Conservation (phyloP, 2,329 filamentous ascomycete genomes). For the Ascochyta fabae region DNA sequence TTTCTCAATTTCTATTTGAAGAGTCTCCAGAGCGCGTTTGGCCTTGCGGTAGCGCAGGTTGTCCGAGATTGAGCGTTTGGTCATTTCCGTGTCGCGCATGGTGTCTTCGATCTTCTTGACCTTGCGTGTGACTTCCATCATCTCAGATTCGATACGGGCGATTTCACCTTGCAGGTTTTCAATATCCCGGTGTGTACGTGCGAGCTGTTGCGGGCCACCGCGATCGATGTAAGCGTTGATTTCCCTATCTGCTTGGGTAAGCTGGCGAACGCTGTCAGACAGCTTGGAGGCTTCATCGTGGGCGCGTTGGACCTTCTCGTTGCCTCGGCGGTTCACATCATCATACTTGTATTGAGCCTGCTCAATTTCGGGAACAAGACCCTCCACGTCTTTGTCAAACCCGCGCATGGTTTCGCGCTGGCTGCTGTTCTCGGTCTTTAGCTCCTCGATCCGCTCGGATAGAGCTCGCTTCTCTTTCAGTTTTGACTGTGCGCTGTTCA, state of each 20-base stretch:
- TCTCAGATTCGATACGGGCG: conserved; percentile 69
- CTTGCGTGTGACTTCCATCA: conserved; percentile 68
- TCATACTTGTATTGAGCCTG: conserved; percentile 79
- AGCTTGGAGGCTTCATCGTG: conserved; percentile 74
- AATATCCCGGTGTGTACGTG: conserved; percentile 72
- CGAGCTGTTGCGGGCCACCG: conserved; percentile 75
- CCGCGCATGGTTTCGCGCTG: conserved; percentile 73
- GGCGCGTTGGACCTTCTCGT: conserved; percentile 73
- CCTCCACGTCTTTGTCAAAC: conserved; percentile 75
- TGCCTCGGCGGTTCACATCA: conserved; percentile 74
- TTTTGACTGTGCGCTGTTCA: conserved; percentile 73
- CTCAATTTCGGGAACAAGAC: conserved; percentile 75
- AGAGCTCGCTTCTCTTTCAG: conserved; percentile 82
- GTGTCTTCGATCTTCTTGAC: conserved; percentile 81
- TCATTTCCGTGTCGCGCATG: conserved; percentile 78
- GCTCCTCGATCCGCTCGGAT: conserved; percentile 72
- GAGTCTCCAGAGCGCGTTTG: conserved; percentile 68
- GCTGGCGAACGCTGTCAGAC: conserved; percentile 75
- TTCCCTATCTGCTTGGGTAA: conserved; percentile 75
- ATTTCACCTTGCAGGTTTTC: conserved; percentile 71
- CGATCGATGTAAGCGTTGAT: conserved; percentile 81
- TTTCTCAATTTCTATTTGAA: conserved; percentile 73
- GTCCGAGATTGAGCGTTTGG: conserved; percentile 84
- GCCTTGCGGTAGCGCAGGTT: conserved; percentile 87
- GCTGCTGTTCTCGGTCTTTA: conserved; percentile 70